Evolutionary conservation across 768 basidiomycete genomes (phyloP).

Genomic region (Exidia glandulosa): DNA sequence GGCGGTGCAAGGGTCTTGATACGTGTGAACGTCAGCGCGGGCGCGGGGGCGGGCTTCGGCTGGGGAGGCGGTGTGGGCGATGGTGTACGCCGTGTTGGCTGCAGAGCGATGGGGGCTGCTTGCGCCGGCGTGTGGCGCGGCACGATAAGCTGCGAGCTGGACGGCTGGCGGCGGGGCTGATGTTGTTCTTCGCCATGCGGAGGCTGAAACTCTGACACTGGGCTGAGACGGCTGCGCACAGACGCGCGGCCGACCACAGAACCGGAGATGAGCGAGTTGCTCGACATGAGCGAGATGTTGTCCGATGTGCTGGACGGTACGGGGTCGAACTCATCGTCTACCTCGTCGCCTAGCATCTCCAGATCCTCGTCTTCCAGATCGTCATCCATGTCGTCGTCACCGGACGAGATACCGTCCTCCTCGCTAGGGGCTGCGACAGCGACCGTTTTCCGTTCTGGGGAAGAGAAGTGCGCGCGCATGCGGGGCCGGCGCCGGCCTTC

Average conservation of each 20-base stretch:
- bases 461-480: slow-evolving; percentile 40
- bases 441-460: slow-evolving; percentile 36
- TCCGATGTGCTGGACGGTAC: slow-evolving; percentile 33
- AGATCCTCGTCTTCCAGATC: slow-evolving; percentile 35
- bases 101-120: background rate
- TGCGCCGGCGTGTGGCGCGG: background rate
- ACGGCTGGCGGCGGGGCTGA: background rate
- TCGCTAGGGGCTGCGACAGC: slow-evolving; percentile 34
- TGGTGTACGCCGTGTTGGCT: background rate
- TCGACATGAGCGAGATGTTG: slow-evolving; percentile 37
- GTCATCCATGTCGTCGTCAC: slow-evolving; percentile 27
- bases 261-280: slow-evolving; percentile 31
- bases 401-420: slow-evolving; percentile 38
- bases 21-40: background rate
- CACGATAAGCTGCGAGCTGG: background rate
- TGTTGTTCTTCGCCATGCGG: background rate
- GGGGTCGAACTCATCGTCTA: slow-evolving; percentile 22
- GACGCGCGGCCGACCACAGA: slow-evolving; percentile 33
- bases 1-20: background rate
- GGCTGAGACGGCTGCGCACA: slow-evolving; percentile 36
- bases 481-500: slow-evolving; percentile 56
- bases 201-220: slow-evolving; percentile 39
- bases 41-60: background rate
- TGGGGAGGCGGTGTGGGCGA: background rate
- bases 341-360: slow-evolving; percentile 24